A percentile compares a stretch with the other conserved stretches of the same genome.
Conservation (phyloP, 306 rosid genomes). For the Hippophae tibetana region DNA sequence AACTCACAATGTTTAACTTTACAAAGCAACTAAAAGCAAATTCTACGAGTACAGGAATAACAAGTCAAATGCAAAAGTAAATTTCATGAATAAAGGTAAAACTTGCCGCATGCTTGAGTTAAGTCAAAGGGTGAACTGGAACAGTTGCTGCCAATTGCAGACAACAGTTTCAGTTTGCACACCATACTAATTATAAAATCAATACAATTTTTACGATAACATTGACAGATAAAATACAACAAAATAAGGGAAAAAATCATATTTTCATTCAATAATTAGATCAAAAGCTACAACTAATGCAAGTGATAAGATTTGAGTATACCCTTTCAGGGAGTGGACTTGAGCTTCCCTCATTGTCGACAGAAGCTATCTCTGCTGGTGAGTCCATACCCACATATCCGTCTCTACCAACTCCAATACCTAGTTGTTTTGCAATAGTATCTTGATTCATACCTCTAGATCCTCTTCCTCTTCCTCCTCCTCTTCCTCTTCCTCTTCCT, state of each 20-base stretch:
- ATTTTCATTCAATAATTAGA: too few species aligned
- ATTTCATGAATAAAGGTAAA: too few species aligned
- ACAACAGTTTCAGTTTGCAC: too few species aligned
- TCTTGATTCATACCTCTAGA: slow-evolving; percentile 33
- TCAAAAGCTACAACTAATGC: background rate
- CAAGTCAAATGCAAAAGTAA: too few species aligned
- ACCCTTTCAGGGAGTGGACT: slow-evolving; percentile 32
- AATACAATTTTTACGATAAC: too few species aligned
- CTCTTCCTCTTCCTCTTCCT: slow-evolving; percentile 16
- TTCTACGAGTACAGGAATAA: too few species aligned
- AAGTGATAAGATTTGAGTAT: background rate
- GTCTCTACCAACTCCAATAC: slow-evolving; percentile 21
- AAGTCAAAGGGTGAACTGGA: too few species aligned
- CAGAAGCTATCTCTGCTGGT: slow-evolving; percentile 20
- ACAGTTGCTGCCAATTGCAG: too few species aligned
- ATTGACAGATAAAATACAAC: background rate
- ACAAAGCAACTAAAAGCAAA: too few species aligned
- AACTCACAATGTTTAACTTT: too few species aligned
- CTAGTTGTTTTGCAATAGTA: slow-evolving; percentile 21
- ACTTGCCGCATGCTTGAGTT: too few species aligned
- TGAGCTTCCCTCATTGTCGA: slow-evolving; percentile 28
- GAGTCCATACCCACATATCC: slow-evolving; percentile 20
- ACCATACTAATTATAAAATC: too few species aligned
- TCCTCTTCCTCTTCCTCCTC: slow-evolving; percentile 30
- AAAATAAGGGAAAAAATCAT: background rate